These are phyloP conservation scores for Pezicula carpinea DNA, from an alignment of 2,329 filamentous ascomycete genomes.

Conservation along the genomic window DNA sequence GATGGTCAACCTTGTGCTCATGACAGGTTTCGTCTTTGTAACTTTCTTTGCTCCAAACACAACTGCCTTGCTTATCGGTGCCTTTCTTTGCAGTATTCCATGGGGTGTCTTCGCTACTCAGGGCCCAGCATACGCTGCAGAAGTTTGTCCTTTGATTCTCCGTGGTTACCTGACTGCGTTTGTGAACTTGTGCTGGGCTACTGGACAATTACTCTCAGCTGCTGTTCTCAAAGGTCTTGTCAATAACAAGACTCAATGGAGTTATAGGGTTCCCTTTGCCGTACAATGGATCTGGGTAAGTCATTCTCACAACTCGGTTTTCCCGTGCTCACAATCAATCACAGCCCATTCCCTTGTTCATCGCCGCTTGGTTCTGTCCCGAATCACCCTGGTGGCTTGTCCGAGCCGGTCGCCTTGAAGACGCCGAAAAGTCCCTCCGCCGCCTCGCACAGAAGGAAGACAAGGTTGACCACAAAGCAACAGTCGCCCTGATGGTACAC, in stretches of 20 bases:
- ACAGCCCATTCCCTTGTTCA: slow-evolving; percentile 34
- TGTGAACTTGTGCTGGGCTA: slow-evolving; percentile 45
- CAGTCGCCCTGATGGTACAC: slow-evolving; percentile 46
- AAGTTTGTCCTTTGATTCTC: slow-evolving; percentile 46
- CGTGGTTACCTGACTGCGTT: slow-evolving; percentile 48
- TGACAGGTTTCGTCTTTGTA: slow-evolving; percentile 33
- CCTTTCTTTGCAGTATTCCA: slow-evolving; percentile 36
- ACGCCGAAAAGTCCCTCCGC: slow-evolving; percentile 31
- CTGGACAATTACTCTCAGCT: slow-evolving; percentile 40
- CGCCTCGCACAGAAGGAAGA: slow-evolving; percentile 19
- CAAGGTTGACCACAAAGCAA: slow-evolving; percentile 34
- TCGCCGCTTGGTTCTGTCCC: slow-evolving; percentile 37
- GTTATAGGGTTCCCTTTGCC: slow-evolving; percentile 41
- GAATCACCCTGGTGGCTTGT: slow-evolving; percentile 46
- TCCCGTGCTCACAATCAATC: too few relatives aligned
- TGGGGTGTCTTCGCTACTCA: slow-evolving; percentile 45
- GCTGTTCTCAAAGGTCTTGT: slow-evolving; percentile 40
- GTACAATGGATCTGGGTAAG: slow-evolving; percentile 41
- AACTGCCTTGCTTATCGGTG: slow-evolving; percentile 29
- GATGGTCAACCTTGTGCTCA: slow-evolving; percentile 35
- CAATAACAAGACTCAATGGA: slow-evolving; percentile 37
- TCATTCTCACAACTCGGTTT: not conserved
- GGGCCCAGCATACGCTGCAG: slow-evolving; percentile 28
- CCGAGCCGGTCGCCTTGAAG: slow-evolving; percentile 34
- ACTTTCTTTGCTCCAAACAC: slow-evolving; percentile 43